Percentiles rank a stretch among this genome's conserved stretches.
These are phyloP conservation scores for Ascomycota sp. DNA, from an alignment of 2,329 filamentous ascomycete genomes.

Conservation along the genomic window DNA sequence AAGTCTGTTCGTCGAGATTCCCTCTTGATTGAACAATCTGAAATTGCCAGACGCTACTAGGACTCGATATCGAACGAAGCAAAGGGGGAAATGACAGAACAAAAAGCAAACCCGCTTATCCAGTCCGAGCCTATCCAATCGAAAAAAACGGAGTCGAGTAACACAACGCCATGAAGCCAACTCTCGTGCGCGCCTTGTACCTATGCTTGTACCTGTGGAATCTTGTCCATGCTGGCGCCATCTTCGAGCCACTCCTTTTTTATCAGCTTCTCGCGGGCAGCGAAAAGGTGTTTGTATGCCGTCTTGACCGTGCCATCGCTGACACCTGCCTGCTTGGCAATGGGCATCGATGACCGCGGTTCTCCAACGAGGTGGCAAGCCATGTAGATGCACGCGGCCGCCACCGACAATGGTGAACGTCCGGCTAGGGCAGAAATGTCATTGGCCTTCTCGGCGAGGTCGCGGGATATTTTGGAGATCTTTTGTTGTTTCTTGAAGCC, in stretches of 20 bases:
- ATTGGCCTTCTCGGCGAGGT: conserved; percentile 59
- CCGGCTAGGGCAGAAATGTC: conserved; percentile 68
- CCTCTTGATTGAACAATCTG: no score
- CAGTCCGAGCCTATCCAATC: no score
- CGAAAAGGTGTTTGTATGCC: conserved; percentile 76
- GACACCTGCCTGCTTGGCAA: conserved; percentile 66
- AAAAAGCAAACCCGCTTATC: no score
- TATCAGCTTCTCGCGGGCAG: conserved; percentile 52
- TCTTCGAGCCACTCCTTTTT: conserved; percentile 54
- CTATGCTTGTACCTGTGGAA: conserved; percentile 31
- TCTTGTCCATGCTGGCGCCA: conserved; percentile 49
- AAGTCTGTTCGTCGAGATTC: no score
- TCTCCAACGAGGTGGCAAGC: conserved; percentile 72
- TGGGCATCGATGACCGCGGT: conserved; percentile 63
- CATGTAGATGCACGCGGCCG: conserved; percentile 94
- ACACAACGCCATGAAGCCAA: no score
- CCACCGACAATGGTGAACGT: conserved; percentile 81
- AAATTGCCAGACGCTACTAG: no score
- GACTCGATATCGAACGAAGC: no score
- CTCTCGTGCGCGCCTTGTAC: no score
- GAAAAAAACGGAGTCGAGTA: no score
- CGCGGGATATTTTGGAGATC: conserved; percentile 61
- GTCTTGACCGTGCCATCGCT: conserved; percentile 95
- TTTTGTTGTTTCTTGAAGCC: conserved; percentile 48
- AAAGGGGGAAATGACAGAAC: no score